Base-by-base conservation (phyloP, 1,139 yeast genomes). In the Suhomyces bolitotheri region DNA sequence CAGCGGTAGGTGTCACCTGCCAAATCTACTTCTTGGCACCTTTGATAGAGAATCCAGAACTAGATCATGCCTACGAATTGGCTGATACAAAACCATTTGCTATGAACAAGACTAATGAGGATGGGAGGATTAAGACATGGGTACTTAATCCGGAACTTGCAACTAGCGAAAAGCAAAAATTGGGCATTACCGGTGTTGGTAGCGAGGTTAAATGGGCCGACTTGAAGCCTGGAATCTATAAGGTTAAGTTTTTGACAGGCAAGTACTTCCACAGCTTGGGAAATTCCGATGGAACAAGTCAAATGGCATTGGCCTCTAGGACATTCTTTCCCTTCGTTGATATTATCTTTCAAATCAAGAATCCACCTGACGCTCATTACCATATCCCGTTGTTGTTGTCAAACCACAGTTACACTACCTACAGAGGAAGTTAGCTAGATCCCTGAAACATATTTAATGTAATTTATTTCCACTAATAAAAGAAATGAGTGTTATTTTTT, bases 241-340 rank as follows among this genome's bases (percentile, higher is more conserved):
- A 79, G 60, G 80, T 86, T 50, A 71, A 85, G 52, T 87, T 87
- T 56, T 78, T 82, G 40, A 83, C 94, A 1, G 81, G 82, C 4
- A 73, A 74, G 36, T 86, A 87, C 57, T 80, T 85, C 53, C 54
- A 53, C 41, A 50, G 56, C 34, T 43, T 58, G 24, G 56, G 58
- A 15, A 51, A 55, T 23, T 33, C 32, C 1, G 40, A 45, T 7
- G 6, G 7, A 8, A n/a, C n/a, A n/a, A n/a, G n/a, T n/a, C 45
- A 51, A 9, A 13, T 17, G 24, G 30, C 20, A 12, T 40, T 47
- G 34, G 46, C 52, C 2, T 25, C 45, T 24, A 53, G 74, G 40
- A 79, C 85, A 0, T 88, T 88, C 57, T 88, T 87, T 66, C 96
- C 96, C 0, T 83, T 74, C 53, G 87, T 87, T 7, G 96, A 88